A percentile compares a stretch with the other conserved stretches of the same genome.
Evolutionary conservation across 345 rosid genomes (phyloP).

Genomic region (Eucalyptus decipiens): DNA sequence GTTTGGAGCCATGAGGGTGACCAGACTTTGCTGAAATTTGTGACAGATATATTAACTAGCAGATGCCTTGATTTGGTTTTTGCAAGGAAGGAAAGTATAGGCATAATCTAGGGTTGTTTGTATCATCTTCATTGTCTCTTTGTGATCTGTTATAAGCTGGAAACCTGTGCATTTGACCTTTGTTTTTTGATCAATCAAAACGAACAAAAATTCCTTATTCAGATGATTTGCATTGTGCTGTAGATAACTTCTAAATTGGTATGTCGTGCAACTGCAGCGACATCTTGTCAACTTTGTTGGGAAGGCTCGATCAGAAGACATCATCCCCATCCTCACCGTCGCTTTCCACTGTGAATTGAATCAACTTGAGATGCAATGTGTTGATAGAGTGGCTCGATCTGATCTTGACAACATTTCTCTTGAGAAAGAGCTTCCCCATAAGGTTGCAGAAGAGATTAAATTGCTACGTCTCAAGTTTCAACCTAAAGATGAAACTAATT

Average conservation of each 20-base stretch:
- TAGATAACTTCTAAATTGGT: background rate
- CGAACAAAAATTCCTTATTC: background rate
- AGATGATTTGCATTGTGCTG: background rate
- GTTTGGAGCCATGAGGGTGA: background rate
- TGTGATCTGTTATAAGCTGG: background rate
- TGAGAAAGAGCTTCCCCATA: slow-evolving; percentile 77
- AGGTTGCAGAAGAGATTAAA: slow-evolving; percentile 46
- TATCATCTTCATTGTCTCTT: background rate
- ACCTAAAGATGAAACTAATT: slow-evolving; percentile 18
- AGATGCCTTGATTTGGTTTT: background rate
- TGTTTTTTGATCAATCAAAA: background rate
- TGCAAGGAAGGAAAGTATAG: background rate
- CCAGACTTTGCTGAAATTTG: background rate
- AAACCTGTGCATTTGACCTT: background rate
- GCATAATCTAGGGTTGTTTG: background rate
- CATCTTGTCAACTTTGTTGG: slow-evolving; percentile 28
- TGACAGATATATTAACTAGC: background rate
- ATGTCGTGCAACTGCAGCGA: background rate
- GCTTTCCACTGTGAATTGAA: slow-evolving; percentile 71
- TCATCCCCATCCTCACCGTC: slow-evolving; percentile 68
- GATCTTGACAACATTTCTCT: slow-evolving; percentile 59
- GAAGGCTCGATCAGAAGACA: slow-evolving; percentile 71
- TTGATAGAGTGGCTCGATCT: slow-evolving; percentile 77
- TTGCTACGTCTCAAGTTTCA: slow-evolving; percentile 30
- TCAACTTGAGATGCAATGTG: slow-evolving; percentile 64